Evolutionary conservation across 345 rosid genomes (phyloP).

Genomic region (Corymbia maculata): DNA sequence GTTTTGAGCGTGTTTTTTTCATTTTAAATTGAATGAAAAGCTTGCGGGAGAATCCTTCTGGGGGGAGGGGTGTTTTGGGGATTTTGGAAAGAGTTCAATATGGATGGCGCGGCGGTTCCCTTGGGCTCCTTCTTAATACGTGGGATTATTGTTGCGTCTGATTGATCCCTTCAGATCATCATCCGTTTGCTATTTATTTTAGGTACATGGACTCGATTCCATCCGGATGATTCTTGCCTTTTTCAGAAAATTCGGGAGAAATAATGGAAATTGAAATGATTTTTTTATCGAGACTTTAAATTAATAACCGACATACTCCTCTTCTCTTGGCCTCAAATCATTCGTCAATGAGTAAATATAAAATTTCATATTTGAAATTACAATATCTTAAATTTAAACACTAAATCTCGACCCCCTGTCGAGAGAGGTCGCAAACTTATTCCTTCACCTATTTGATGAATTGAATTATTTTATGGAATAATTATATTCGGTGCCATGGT

Average conservation of each 20-base stretch:
- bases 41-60: conserved; percentile 7
- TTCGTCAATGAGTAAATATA: rapidly evolving
- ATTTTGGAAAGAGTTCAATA: background rate
- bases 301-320: background rate
- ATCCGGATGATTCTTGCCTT: background rate
- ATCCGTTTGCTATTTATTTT: background rate
- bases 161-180: background rate
- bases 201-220: background rate
- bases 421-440: rapidly evolving
- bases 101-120: background rate
- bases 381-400: rapidly evolving
- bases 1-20: background rate
- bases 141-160: background rate
- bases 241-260: background rate
- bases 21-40: background rate
- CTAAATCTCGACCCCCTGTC: rapidly evolving
- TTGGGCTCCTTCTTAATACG: background rate
- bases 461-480: no score
- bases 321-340: background rate
- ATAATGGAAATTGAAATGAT: background rate
- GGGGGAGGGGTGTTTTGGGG: background rate
- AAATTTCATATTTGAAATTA: no score
- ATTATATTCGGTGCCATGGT: no score
- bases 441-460: background rate
- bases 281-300: background rate